Base-by-base conservation (phyloP, 345 rosid species). In the Acer yangbiense region DNA sequence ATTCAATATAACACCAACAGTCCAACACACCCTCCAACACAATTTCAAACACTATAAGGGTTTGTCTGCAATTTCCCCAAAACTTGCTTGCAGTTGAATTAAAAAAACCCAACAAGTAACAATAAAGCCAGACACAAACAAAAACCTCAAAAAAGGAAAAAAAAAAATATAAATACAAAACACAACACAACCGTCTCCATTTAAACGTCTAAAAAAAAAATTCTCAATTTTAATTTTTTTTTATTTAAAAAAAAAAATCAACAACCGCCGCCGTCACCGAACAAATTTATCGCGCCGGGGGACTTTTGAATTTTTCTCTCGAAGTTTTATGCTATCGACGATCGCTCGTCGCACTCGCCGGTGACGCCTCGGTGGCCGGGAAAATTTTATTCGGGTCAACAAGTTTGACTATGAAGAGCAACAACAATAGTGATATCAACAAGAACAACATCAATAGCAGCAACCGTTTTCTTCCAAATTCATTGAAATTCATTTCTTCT, bases 401-500 rank as follows among this genome's bases (percentile, higher is more conserved):
- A 29, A 69, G 61, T 46, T 79, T 63, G 80, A 93, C 78, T 93
- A 93, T 93, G 97, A 93, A 89, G 92, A 88, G 85, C 76, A 85
- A 46, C 83, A 65, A 48, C 67, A 79, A 60, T 54, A 85, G 75
- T 60, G 77, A 72, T 57, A 76, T 43, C 64, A 88, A 87, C 27
- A 58, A 48, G 23, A 14, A 13, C 46, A 74, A 64, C 67, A 66
- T 81, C 62, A 72, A 64, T 65, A 77, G 69, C 58, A 76, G 62
- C 16, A 87, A 90, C 82, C 87, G 91, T 14, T 86, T 96, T 69
- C 44, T 96, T 58, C 98, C 98, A 1, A 87, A 80, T 87, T 94
- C 98, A 13, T 76, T 94, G 74, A 96, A 88, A 81, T 92, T 96
- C 81, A 90, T 96, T 74, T 96, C 98, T 18, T 90, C 97, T 13